Base-by-base conservation (phyloP, 2,329 filamentous ascomycete species). In the Aspergillus texensis region DNA sequence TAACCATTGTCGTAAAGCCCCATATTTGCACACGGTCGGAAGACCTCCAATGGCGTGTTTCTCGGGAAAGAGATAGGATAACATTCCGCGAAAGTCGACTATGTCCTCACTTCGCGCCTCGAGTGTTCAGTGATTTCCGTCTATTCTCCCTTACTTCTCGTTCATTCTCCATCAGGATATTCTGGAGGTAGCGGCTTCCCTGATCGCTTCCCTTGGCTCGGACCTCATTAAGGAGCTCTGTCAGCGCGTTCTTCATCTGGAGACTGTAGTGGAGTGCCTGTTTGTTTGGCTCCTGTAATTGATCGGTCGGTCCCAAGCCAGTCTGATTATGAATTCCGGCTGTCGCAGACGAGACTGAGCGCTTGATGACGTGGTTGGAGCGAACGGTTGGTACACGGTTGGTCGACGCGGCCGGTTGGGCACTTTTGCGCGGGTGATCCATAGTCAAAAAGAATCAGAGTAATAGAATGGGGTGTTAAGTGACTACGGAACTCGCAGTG, bases 191-290 rank as follows among this genome's bases (percentile, higher is more conserved):
- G 64, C 81, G 85, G 55, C 86, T 84, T 71, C 86, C 83, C 1
- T 80, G 77, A 32, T 77, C 75, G 64, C 87, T 84, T 53, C 73
- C 75, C 48, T 85, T 83, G 19, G 87, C 84, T 43, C 81, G 77
- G 28, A 85, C 83, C 75, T 85, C 88, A 76, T 88, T 89, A 69
- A 89, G 82, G 16, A 89, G 81, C 73, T 88, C 86, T 6, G 86
- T 89, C 68, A 89, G 72, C 2, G 85, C 83, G 36, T 85, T 82
- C 78, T 89, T 89, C 78, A 88, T 61, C 62, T 65, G 63, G 21
- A 67, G 55, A n/a, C 68, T 67, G 43, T 64, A 63, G 24, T 58
- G 62, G 16, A 59, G 62, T 30, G 58, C 65, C 43, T 48, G 36
- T 36, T 12, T 45, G 28, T 16, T 41, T 57, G 14, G 41, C 10